Evolutionary conservation across 805 yeast genomes (phyloP).

Genomic region (Ogataea paradorogensis): DNA sequence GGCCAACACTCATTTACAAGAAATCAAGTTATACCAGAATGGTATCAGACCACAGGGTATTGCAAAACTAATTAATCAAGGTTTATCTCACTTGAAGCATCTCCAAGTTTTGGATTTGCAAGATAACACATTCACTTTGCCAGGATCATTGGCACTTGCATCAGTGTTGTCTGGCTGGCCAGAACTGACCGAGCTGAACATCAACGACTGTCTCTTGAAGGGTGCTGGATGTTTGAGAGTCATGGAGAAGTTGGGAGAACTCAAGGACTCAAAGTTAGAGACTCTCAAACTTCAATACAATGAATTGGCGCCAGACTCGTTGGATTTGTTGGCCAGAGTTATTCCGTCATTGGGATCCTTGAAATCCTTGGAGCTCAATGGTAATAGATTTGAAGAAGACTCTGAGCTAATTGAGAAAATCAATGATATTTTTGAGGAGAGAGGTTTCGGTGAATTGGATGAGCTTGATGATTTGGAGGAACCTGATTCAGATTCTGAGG

Average conservation of each 20-base stretch:
- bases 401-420: constrained; percentile 64
- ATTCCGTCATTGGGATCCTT: constrained; percentile 57
- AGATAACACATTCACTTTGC: constrained; percentile 86
- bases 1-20: constrained; percentile 64
- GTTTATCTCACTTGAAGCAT: constrained; percentile 58
- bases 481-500: constrained; percentile 65
- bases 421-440: constrained; percentile 58
- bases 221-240: constrained; percentile 67
- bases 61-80: constrained; percentile 65
- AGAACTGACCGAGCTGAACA: constrained; percentile 67
- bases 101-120: constrained; percentile 79
- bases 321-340: constrained; percentile 56
- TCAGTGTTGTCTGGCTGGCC: constrained; percentile 61
- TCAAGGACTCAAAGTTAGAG: constrained; percentile 42
- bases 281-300: constrained; percentile 79
- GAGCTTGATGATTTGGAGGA: constrained; percentile 96
- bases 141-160: constrained; percentile 66
- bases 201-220: constrained; percentile 86
- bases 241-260: constrained; percentile 42
- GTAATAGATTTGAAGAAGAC: constrained; percentile 91
- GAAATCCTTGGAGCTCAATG: constrained; percentile 77
- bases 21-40: constrained; percentile 80
- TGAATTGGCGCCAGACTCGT: constrained; percentile 69
- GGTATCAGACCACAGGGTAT: constrained; percentile 97
- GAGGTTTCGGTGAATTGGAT: constrained; percentile 81